These are phyloP conservation scores for Phytophthora megakarya DNA, from an alignment of 352 stramenopile genomes.

Conservation along the genomic window DNA sequence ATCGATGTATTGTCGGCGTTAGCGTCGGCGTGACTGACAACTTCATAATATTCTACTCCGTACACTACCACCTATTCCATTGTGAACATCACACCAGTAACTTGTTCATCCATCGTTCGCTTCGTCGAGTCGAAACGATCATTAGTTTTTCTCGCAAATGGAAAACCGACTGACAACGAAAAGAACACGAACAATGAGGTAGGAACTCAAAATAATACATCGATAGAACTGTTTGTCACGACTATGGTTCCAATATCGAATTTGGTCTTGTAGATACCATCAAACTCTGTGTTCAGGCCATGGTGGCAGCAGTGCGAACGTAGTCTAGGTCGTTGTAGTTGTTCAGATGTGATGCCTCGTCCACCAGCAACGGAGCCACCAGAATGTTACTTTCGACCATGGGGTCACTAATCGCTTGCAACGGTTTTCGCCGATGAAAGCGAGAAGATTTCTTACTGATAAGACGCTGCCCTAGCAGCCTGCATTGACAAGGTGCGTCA, in stretches of 20 bases:
- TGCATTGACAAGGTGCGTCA: conserved; percentile 39
- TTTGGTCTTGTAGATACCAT: too few species aligned
- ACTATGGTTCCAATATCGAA: too few species aligned
- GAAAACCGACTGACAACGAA: too few species aligned
- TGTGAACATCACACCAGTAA: too few species aligned
- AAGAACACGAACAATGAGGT: too few species aligned
- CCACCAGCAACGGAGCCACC: conserved; percentile 20
- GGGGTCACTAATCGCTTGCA: conserved; percentile 8
- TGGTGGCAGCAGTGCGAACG: conserved; percentile 10
- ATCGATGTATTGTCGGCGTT: background rate
- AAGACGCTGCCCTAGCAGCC: conserved; percentile 55
- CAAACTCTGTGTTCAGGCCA: conserved; percentile 30
- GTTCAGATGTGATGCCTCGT: conserved; percentile 9
- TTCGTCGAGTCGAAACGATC: too few species aligned
- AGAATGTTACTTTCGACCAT: conserved; percentile 17
- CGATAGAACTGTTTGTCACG: too few species aligned
- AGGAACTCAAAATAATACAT: too few species aligned
- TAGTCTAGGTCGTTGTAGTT: conserved; percentile 18
- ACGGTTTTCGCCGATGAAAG: conserved; percentile 20
- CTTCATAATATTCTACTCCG: conserved; percentile 7
- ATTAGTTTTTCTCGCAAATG: too few species aligned
- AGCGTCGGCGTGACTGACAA: conserved; percentile 15
- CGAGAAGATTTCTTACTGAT: conserved; percentile 17
- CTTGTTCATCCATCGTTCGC: too few species aligned
- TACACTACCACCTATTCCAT: too few species aligned